A percentile compares a stretch with the other conserved stretches of the same genome.
These are phyloP conservation scores for Flaveria robusta DNA, from an alignment of 129 eudicot species.

Conservation along the genomic window DNA sequence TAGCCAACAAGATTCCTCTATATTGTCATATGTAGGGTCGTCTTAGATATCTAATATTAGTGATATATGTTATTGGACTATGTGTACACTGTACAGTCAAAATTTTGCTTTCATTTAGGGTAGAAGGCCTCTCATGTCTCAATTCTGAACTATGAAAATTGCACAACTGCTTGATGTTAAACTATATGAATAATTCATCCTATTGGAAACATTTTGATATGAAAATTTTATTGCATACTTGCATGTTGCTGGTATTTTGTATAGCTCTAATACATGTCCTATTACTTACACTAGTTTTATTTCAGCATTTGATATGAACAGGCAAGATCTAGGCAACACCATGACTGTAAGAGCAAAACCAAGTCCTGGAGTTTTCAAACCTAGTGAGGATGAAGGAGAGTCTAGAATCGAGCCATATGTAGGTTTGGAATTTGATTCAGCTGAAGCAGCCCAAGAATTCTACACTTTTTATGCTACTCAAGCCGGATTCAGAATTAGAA, in stretches of 20 bases:
- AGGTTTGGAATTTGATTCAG: slow-evolving; percentile 76
- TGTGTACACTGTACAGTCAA: not conserved
- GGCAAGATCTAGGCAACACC: slow-evolving; percentile 52
- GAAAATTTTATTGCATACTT: not conserved
- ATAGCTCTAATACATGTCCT: slow-evolving; percentile 10
- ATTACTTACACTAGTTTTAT: not conserved
- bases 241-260: not conserved
- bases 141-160: not conserved
- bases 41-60: slow-evolving; percentile 11
- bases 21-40: slow-evolving; percentile 37
- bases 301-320: slow-evolving; percentile 74
- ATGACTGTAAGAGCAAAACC: slow-evolving; percentile 66
- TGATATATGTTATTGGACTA: slow-evolving; percentile 14
- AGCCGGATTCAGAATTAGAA: slow-evolving; percentile 69
- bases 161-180: slow-evolving; percentile 7
- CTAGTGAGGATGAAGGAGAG: slow-evolving; percentile 59
- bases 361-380: slow-evolving; percentile 39
- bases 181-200: not conserved
- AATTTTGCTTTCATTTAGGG: slow-evolving; percentile 6
- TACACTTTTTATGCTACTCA: slow-evolving; percentile 66
- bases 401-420: slow-evolving; percentile 61
- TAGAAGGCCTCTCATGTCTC: slow-evolving; percentile 1
- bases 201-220: slow-evolving; percentile 7
- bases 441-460: slow-evolving; percentile 78
- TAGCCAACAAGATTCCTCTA: slow-evolving; percentile 2